These are phyloP conservation scores for Russula sp. DNA, from an alignment of 768 basidiomycete species.

Conservation along the genomic window DNA sequence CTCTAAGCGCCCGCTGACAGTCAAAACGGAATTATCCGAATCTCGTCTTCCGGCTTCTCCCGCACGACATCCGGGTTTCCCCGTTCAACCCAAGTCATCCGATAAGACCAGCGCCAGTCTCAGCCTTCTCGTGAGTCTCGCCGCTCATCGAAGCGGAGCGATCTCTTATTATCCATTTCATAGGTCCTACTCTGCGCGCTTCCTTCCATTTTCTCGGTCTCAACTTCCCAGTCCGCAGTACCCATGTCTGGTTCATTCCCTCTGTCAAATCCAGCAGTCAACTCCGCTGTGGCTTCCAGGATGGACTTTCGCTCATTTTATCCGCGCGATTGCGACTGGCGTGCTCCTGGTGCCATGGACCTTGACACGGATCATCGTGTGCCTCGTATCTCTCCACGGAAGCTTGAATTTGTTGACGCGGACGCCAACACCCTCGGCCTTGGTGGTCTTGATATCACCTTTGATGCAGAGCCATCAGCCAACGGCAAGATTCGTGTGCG, in stretches of 20 bases:
- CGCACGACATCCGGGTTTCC: slow-evolving; percentile 30
- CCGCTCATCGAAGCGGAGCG: slow-evolving; percentile 16
- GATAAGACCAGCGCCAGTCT: slow-evolving; percentile 46
- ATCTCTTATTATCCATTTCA: slow-evolving; percentile 11
- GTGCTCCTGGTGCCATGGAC: slow-evolving; percentile 39
- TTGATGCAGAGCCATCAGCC: slow-evolving; percentile 57
- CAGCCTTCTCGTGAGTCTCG: slow-evolving; percentile 58
- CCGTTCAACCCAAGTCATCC: slow-evolving; percentile 46
- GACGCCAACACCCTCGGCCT: slow-evolving; percentile 45
- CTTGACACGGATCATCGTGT: slow-evolving; percentile 39
- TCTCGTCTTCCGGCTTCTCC: slow-evolving; percentile 40
- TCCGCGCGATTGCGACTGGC: slow-evolving; percentile 30
- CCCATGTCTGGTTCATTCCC: slow-evolving; percentile 55
- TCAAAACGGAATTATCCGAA: slow-evolving; percentile 60
- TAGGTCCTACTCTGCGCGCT: slow-evolving; percentile 75
- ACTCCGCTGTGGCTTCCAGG: slow-evolving; percentile 28
- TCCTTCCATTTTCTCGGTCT: slow-evolving; percentile 65
- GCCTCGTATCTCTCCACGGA: slow-evolving; percentile 34
- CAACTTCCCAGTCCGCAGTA: slow-evolving; percentile 39
- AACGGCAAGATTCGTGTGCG: slow-evolving; percentile 70
- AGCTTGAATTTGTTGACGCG: slow-evolving; percentile 54
- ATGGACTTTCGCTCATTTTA: slow-evolving; percentile 32
- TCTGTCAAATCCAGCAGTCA: slow-evolving; percentile 32
- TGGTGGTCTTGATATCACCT: slow-evolving; percentile 62
- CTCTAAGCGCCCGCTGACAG: slow-evolving; percentile 32